Conservation (phyloP, 331 rosid species). For the Rosa hybrid region DNA sequence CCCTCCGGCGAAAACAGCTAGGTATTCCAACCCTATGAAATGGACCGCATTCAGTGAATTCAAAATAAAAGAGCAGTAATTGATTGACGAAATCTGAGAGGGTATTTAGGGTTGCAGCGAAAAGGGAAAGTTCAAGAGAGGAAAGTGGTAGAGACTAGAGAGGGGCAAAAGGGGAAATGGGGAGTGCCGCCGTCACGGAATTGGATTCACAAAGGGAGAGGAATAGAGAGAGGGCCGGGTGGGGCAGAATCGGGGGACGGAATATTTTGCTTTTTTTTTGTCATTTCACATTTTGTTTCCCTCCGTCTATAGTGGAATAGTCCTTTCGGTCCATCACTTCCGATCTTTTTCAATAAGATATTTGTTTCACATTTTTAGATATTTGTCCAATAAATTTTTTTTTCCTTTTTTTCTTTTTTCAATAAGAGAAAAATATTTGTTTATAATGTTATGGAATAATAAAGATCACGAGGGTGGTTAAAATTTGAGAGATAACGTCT, state of each 20-base stretch:
- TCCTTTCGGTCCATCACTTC: neutral
- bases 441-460: too few relatives aligned
- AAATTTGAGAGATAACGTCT: too few relatives aligned
- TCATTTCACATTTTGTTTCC: neutral
- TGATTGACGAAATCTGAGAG: neutral
- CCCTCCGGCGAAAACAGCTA: conserved; percentile 14
- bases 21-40: conserved; percentile 37
- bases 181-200: neutral
- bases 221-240: neutral
- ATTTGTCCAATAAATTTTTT: too few relatives aligned
- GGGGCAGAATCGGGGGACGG: neutral
- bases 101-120: too few relatives aligned
- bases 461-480: too few relatives aligned
- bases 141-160: too few relatives aligned
- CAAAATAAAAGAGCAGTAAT: neutral
- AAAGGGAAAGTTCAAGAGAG: too few relatives aligned
- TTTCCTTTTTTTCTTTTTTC: too few relatives aligned
- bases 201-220: neutral
- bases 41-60: neutral
- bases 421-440: too few relatives aligned
- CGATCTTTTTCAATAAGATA: neutral
- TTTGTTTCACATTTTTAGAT: neutral
- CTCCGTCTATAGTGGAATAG: neutral
- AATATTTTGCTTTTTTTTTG: neutral
- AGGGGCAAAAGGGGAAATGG: neutral